Conservation (phyloP, 2,329 filamentous ascomycete species). For the Alternaria triticimaculans region DNA sequence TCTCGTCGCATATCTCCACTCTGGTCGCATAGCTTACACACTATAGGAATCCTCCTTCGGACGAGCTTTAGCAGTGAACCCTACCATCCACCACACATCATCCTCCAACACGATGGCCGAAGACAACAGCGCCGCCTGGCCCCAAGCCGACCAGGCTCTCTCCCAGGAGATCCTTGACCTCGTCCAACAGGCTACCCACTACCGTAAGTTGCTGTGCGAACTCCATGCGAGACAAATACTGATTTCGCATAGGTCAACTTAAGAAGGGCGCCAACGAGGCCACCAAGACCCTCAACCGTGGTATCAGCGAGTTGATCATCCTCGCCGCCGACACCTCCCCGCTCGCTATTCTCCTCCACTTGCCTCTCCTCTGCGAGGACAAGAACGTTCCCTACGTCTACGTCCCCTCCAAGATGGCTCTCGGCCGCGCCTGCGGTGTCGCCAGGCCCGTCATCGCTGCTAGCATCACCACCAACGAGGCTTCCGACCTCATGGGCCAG, state of each 20-base stretch:
- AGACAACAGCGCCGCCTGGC: conserved; percentile 44
- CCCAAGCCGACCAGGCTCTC: conserved; percentile 57
- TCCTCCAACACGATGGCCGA: conserved; percentile 29
- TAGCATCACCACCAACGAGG: conserved; percentile 75
- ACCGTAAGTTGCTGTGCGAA: not conserved
- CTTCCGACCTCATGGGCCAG: conserved; percentile 71
- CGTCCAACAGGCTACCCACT: conserved; percentile 39
- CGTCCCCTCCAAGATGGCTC: conserved; percentile 80
- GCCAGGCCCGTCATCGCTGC: conserved; percentile 85
- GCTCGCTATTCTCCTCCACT: conserved; percentile 70
- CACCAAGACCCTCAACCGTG: conserved; percentile 89
- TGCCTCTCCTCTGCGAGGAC: conserved; percentile 89
- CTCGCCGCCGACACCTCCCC: conserved; percentile 82
- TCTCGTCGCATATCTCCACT: not conserved
- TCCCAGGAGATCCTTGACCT: conserved; percentile 54
- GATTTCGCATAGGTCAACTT: conserved; percentile 25
- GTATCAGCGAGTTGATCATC: conserved; percentile 87
- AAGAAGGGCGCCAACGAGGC: conserved; percentile 62
- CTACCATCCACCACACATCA: conserved; percentile 6
- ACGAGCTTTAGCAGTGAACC: conserved; percentile 48
- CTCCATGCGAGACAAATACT: not conserved
- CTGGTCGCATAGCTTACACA: not conserved
- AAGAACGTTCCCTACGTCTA: conserved; percentile 69
- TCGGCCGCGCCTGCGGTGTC: conserved; percentile 77
- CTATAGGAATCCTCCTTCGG: conserved; percentile 36